A percentile compares a stretch with the other conserved stretches of the same genome.
phyloP scores from a whole-genome alignment of 257 asterid species.

The Coffea canephora region DNA sequence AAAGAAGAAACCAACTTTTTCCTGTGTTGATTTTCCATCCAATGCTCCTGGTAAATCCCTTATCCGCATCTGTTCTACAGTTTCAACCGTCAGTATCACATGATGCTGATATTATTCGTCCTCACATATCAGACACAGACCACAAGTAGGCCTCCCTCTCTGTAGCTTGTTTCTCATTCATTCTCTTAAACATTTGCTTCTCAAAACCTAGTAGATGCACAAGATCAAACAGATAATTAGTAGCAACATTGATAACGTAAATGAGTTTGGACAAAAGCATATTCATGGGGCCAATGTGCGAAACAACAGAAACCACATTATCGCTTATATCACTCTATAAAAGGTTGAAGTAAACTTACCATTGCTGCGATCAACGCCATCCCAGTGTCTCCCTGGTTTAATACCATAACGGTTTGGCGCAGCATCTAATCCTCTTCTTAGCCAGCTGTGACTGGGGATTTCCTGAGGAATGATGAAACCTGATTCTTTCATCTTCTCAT shows the following conservation, averaged over 20 bases:
- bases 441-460: conserved; percentile 80
- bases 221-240: conserved; percentile 1
- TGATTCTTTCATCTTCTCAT: conserved; percentile 75
- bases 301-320: background rate
- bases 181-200: conserved; percentile 61
- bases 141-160: conserved; percentile 78
- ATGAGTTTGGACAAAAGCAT: background rate
- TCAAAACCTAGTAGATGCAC: conserved; percentile 49
- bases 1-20: too few relatives aligned
- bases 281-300: background rate
- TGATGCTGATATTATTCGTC: background rate
- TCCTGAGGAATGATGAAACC: conserved; percentile 87
- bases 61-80: too few relatives aligned
- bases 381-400: conserved; percentile 96
- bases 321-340: background rate
- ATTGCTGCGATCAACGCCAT: conserved; percentile 84
- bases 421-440: conserved; percentile 61
- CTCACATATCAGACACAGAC: conserved; percentile 88
- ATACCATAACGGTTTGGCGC: conserved; percentile 83
- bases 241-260: background rate
- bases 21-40: too few relatives aligned
- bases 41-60: too few relatives aligned
- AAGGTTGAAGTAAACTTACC: conserved; percentile 37
- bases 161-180: conserved; percentile 71
- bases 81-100: too few relatives aligned